Conservation (phyloP, 495 filamentous ascomycete species). For the Hypoxylon intermedium region DNA sequence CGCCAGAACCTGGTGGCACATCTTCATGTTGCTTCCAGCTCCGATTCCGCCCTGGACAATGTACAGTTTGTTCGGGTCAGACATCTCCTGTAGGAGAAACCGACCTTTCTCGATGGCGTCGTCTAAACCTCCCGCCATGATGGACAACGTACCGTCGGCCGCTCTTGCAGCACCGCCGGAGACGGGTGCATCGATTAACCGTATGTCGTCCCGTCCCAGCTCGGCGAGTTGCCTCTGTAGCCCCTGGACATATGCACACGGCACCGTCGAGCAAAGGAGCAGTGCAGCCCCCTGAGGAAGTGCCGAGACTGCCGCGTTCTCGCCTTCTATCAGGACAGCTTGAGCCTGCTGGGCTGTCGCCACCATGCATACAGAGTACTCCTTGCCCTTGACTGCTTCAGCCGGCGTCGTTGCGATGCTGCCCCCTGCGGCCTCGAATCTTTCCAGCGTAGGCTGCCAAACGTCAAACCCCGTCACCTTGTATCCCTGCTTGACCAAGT, state of each 20-base stretch:
- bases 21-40: conserved; percentile 86
- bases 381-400: conserved; percentile 66
- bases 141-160: conserved; percentile 77
- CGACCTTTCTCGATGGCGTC: conserved; percentile 64
- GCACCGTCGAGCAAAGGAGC: conserved; percentile 77
- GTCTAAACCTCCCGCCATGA: conserved; percentile 74
- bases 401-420: conserved; percentile 65
- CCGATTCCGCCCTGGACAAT: conserved; percentile 76
- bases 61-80: conserved; percentile 68
- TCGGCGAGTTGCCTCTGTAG: conserved; percentile 62
- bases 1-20: conserved; percentile 83
- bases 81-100: conserved; percentile 68
- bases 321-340: conserved; percentile 66
- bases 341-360: conserved; percentile 75
- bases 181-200: conserved; percentile 76
- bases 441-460: conserved; percentile 73
- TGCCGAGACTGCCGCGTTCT: conserved; percentile 61
- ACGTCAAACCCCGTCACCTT: conserved; percentile 78
- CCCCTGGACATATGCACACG: conserved; percentile 68
- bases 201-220: conserved; percentile 66
- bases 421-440: conserved; percentile 71
- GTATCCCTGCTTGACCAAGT: conserved; percentile 74
- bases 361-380: conserved; percentile 79
- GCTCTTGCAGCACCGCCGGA: conserved; percentile 78
- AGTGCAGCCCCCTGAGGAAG: conserved; percentile 67